These are phyloP conservation scores for Brasenia schreberi DNA, from an alignment of 164 flowering plant species.

Conservation along the genomic window DNA sequence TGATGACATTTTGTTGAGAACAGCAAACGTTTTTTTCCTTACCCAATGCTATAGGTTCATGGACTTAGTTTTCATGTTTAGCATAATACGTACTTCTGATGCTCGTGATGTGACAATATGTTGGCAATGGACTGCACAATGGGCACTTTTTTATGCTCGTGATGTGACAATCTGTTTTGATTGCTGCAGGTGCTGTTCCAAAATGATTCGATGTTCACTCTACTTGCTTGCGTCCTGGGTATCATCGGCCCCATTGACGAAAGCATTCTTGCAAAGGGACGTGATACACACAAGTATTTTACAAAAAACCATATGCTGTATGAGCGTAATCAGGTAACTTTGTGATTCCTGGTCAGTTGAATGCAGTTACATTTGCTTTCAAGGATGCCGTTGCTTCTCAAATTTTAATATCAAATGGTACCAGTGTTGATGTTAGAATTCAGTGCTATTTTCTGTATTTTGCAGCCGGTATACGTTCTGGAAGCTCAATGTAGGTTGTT, in stretches of 20 bases:
- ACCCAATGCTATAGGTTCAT: no score
- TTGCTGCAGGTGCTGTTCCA: slow-evolving; percentile 75
- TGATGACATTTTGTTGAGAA: no score
- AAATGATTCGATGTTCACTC: slow-evolving; percentile 87
- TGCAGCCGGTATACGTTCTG: not conserved
- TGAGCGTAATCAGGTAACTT: slow-evolving; percentile 72
- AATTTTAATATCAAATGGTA: not conserved
- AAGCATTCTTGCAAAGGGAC: slow-evolving; percentile 80
- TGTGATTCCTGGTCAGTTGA: no score
- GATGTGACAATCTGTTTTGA: not conserved
- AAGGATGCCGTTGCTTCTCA: not conserved
- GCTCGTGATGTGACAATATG: no score
- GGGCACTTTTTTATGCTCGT: no score
- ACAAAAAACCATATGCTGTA: slow-evolving; percentile 90
- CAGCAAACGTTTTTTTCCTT: no score
- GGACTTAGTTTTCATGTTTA: no score
- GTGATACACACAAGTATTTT: slow-evolving; percentile 74
- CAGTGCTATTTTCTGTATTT: not conserved
- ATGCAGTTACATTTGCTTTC: no score
- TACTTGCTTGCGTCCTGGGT: slow-evolving; percentile 83
- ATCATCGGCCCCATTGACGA: slow-evolving; percentile 74
- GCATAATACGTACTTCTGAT: no score
- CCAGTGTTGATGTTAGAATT: not conserved
- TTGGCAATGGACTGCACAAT: no score
- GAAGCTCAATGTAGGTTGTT: not conserved